Conservation (phyloP, 805 yeast species). For the Yarrowia phangngaensis region DNA sequence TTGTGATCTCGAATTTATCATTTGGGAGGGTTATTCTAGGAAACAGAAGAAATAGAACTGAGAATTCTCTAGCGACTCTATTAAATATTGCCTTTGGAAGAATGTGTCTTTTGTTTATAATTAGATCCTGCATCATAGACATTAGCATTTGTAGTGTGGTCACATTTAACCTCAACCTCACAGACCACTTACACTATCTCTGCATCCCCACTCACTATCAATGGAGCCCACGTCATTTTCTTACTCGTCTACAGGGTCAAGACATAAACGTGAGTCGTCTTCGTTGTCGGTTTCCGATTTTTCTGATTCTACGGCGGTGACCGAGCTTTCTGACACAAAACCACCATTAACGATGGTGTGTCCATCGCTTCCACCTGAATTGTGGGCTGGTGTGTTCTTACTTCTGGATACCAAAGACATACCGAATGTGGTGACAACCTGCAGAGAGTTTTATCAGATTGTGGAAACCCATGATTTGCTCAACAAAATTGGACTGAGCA, state of each 20-base stretch:
- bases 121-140: no score
- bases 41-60: no score
- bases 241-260: not conserved
- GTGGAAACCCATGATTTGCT: slow-evolving; percentile 2
- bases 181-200: not conserved
- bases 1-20: no score
- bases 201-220: not conserved
- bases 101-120: no score
- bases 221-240: slow-evolving; percentile 18
- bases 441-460: slow-evolving; percentile 1
- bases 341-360: not conserved
- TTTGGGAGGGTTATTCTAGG: no score
- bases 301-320: slow-evolving; percentile 6
- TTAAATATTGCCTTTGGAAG: no score
- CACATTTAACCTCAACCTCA: not conserved
- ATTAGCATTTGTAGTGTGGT: no score
- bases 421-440: not conserved
- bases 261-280: slow-evolving; percentile 14
- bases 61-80: no score
- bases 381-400: slow-evolving; percentile 13
- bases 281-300: slow-evolving; percentile 3
- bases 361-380: slow-evolving; percentile 7
- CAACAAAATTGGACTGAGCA: slow-evolving; percentile 3
- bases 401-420: slow-evolving; percentile 8
- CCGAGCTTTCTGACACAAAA: not conserved